phyloP scores from a whole-genome alignment of 2,329 filamentous ascomycete species.

The Fusarium luffae region DNA sequence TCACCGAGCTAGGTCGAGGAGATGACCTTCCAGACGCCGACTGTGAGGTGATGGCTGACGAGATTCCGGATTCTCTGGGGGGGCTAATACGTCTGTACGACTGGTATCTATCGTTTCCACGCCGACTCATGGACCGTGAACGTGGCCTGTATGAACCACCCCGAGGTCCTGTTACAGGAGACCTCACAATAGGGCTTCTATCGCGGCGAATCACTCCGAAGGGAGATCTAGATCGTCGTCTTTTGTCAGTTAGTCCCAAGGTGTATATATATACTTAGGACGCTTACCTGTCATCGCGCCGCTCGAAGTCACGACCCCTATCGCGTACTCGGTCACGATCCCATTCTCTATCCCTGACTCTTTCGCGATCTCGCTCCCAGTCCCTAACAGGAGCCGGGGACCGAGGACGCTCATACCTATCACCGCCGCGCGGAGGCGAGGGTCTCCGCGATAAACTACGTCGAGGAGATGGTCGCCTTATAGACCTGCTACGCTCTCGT shows the following conservation, averaged over 20 bases:
- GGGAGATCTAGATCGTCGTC: constrained; percentile 67
- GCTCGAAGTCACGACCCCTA: constrained; percentile 52
- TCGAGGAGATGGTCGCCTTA: constrained; percentile 53
- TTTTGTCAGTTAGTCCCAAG: constrained; percentile 45
- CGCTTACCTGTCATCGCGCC: constrained; percentile 56
- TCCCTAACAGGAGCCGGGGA: constrained; percentile 54
- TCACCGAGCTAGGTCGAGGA: constrained; percentile 60
- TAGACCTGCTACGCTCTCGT: constrained; percentile 52
- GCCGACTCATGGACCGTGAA: constrained; percentile 63
- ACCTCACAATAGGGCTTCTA: constrained; percentile 47
- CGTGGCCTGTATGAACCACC: constrained; percentile 64
- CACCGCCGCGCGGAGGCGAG: constrained; percentile 51
- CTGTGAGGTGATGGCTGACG: constrained; percentile 63
- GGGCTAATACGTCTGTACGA: constrained; percentile 61
- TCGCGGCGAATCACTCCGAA: constrained; percentile 53
- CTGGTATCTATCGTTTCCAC: constrained; percentile 57
- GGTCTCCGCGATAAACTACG: constrained; percentile 53
- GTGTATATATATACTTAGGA: not conserved
- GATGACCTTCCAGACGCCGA: constrained; percentile 63
- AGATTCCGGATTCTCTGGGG: constrained; percentile 60
- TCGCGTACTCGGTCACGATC: constrained; percentile 48
- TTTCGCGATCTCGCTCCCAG: constrained; percentile 50
- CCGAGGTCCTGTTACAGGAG: constrained; percentile 46
- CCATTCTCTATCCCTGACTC: constrained; percentile 47
- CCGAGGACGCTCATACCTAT: constrained; percentile 54